phyloP scores from a whole-genome alignment of 208 protist genomes.

The Endotrypanum monterogeii region DNA sequence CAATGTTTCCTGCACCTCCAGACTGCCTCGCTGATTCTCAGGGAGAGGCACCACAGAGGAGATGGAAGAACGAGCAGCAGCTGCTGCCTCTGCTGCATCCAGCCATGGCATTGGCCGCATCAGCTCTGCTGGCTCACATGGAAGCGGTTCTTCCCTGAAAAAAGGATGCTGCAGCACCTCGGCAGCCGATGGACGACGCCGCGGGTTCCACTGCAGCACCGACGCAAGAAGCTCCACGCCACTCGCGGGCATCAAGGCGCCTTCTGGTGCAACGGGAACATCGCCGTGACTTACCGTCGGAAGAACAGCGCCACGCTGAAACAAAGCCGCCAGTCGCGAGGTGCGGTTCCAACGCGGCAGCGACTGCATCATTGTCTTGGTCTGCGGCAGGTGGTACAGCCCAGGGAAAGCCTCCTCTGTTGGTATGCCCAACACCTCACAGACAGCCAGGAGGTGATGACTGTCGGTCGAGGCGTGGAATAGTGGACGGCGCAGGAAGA shows the following conservation, averaged over 20 bases:
- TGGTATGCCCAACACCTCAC: slow-evolving; percentile 94
- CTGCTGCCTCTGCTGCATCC: slow-evolving; percentile 13
- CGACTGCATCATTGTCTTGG: slow-evolving; percentile 51
- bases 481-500: slow-evolving; percentile 97
- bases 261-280: slow-evolving; percentile 20
- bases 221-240: slow-evolving; percentile 70
- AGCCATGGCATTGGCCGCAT: slow-evolving; percentile 61
- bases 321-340: slow-evolving; percentile 50
- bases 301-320: slow-evolving; percentile 27
- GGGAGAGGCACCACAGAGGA: background rate
- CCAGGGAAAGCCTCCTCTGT: slow-evolving; percentile 84
- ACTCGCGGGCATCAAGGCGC: slow-evolving; percentile 34
- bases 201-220: slow-evolving; percentile 83
- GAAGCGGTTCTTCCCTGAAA: slow-evolving; percentile 72
- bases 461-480: slow-evolving; percentile 91
- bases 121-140: slow-evolving; percentile 66
- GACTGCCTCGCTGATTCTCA: background rate
- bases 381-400: slow-evolving; percentile 65
- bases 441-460: slow-evolving; percentile 88
- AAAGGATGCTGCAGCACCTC: slow-evolving; percentile 82
- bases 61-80: background rate
- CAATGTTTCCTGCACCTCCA: background rate
- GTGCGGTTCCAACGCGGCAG: slow-evolving; percentile 62
- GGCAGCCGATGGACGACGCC: slow-evolving; percentile 62
- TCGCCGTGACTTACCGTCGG: slow-evolving; percentile 19